A percentile compares a stretch with the other conserved stretches of the same genome.
Conservation (phyloP, 1,139 yeast species). For the Suhomyces bokatorum region DNA sequence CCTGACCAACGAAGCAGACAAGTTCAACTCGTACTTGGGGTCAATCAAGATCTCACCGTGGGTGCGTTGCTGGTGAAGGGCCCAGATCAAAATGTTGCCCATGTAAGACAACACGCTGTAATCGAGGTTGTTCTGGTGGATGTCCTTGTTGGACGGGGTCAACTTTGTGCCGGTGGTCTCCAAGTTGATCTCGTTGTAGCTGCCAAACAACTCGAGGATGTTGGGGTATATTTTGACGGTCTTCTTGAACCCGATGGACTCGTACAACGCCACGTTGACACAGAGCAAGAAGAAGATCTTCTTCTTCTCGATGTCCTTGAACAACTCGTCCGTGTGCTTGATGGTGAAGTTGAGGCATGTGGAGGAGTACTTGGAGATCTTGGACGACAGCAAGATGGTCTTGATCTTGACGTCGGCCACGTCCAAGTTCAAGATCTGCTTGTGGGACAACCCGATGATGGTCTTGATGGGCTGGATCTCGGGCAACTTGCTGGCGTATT, state of each 20-base stretch:
- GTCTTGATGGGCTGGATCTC: slow-evolving; percentile 39
- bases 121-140: slow-evolving; percentile 42
- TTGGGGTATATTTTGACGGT: slow-evolving; percentile 29
- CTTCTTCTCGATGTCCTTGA: slow-evolving; percentile 27
- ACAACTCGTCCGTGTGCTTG: slow-evolving; percentile 30
- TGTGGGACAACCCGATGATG: slow-evolving; percentile 42
- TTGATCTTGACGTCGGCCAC: slow-evolving; percentile 43
- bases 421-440: slow-evolving; percentile 37
- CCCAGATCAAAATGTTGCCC: slow-evolving; percentile 48
- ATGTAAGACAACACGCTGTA: slow-evolving; percentile 41
- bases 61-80: slow-evolving; percentile 28
- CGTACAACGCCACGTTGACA: slow-evolving; percentile 40
- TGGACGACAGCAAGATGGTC: slow-evolving; percentile 35
- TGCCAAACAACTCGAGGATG: slow-evolving; percentile 33
- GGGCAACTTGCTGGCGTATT: slow-evolving; percentile 35
- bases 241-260: slow-evolving; percentile 39
- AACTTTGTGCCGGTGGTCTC: slow-evolving; percentile 36
- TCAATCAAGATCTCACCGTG: slow-evolving; percentile 20
- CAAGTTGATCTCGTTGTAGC: slow-evolving; percentile 37
- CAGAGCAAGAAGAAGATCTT: slow-evolving; percentile 35
- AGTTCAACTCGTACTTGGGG: slow-evolving; percentile 23
- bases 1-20: slow-evolving; percentile 23
- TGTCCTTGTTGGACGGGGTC: slow-evolving; percentile 37
- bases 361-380: slow-evolving; percentile 34
- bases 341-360: slow-evolving; percentile 31